Evolutionary conservation across 225 moss, liverwort and hornwort species (phyloP).

Genomic region (Pseudoscleropodium purum): DNA sequence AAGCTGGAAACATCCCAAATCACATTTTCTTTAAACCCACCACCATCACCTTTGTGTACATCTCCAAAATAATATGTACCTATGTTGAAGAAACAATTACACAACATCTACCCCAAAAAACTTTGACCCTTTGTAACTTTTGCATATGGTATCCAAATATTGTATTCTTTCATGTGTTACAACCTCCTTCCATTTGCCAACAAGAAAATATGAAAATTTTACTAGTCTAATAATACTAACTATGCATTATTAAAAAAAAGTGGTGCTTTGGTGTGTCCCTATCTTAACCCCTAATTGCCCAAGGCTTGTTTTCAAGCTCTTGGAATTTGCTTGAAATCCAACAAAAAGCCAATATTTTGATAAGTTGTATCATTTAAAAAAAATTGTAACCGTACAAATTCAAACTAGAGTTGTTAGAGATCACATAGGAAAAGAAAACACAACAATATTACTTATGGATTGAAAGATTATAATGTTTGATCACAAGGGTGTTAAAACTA

Average conservation of each 20-base stretch:
- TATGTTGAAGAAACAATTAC: neutral
- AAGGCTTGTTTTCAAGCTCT: no score
- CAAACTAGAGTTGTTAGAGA: no score
- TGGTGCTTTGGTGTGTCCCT: neutral
- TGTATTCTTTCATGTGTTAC: neutral
- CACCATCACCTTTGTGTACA: neutral
- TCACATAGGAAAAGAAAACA: no score
- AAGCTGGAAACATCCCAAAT: neutral
- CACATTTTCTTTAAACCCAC: neutral
- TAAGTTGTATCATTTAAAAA: no score
- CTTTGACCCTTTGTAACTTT: neutral
- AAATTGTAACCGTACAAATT: no score
- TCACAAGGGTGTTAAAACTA: no score
- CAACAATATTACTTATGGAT: no score
- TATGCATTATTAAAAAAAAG: neutral
- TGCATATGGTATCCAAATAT: neutral
- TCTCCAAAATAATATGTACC: neutral
- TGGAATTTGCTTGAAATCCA: no score
- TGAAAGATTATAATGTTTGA: no score
- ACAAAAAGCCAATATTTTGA: no score
- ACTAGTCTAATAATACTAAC: neutral
- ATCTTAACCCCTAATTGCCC: no score
- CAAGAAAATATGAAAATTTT: neutral
- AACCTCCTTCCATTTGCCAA: neutral
- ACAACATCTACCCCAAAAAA: fast-evolving